Evolutionary conservation across 2,329 filamentous ascomycete genomes (phyloP).

Genomic region (Trichocomaceae sp.): DNA sequence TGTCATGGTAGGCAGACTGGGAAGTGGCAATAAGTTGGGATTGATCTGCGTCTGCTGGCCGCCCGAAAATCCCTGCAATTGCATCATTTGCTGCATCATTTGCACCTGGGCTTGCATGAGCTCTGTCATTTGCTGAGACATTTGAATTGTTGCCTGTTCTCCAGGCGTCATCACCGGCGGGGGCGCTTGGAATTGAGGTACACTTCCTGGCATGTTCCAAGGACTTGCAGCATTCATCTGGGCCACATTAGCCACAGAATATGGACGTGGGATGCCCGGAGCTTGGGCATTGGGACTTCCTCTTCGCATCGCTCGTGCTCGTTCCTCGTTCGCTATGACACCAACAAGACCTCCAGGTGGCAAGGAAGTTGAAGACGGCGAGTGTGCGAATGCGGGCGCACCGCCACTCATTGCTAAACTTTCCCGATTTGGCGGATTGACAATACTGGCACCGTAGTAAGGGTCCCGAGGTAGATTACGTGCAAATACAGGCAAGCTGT

Average conservation of each 20-base stretch:
- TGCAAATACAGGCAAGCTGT: slow-evolving; percentile 71
- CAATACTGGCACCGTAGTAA: slow-evolving; percentile 71
- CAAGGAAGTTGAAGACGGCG: slow-evolving; percentile 29
- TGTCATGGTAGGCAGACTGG: slow-evolving; percentile 20
- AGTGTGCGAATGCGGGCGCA: slow-evolving; percentile 35
- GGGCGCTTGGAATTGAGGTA: slow-evolving; percentile 17
- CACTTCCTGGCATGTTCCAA: slow-evolving; percentile 10
- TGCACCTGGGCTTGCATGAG: slow-evolving; percentile 96
- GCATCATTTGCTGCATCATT: slow-evolving; percentile 66
- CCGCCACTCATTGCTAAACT: slow-evolving; percentile 64
- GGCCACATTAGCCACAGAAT: slow-evolving; percentile 30
- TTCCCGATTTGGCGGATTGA: slow-evolving; percentile 66
- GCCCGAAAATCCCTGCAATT: slow-evolving; percentile 54
- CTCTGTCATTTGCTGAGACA: slow-evolving; percentile 75
- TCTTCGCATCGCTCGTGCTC: slow-evolving; percentile 67
- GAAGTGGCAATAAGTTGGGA: slow-evolving; percentile 19
- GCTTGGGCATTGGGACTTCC: slow-evolving; percentile 66
- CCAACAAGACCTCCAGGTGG: slow-evolving; percentile 77
- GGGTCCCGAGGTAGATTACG: slow-evolving; percentile 76
- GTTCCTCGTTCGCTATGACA: slow-evolving; percentile 80
- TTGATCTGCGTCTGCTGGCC: slow-evolving; percentile 27
- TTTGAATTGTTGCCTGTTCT: slow-evolving; percentile 70
- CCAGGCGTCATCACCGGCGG: slow-evolving; percentile 46
- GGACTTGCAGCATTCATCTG: slow-evolving; percentile 15
- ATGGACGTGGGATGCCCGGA: slow-evolving; percentile 34